Evolutionary conservation across 106 monocot species (phyloP), one percentile per base, ranked within the genome.

Genomic region (Dioscorea alata): DNA sequence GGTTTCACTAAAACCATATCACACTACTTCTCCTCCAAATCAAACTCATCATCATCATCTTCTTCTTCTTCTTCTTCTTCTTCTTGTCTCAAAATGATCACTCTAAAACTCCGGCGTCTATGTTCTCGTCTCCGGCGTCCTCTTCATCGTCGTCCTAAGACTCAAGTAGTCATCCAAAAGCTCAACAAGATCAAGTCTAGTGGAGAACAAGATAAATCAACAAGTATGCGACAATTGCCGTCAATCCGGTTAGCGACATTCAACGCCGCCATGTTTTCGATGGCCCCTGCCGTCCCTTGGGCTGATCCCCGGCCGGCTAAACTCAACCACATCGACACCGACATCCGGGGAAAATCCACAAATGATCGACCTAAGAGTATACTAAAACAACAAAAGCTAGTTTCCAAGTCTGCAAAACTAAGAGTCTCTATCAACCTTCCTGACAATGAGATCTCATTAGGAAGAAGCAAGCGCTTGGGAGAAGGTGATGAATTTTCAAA

Each of bases 181-280:
- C 28, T 67, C 67, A 22, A 24, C 23, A 21, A 49, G 16, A 9
- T 13, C 12, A 48, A 49, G 20, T 51, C 67, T 6, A 52, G 52
- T 18, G 63, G 16, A 34, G 18, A 4, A 32, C 32, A 16, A 32
- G 28, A 8, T 17, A 12, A 28, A 32, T 13, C 0, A 35, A 7
- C 12, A 63, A 63, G 4, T 4, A 34, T 4, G 4, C 19, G 63
- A 16, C 22, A 42, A 10, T 25, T 15, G 2, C 18, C 6, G 15
- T 23, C 14, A n/a, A 23, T 89, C 32, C 80, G 92, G 4, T 42
- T 95, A 18, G 91, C 91, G 7, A 88, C 94, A 1, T 95, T 95
- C 88, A 86, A 91, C 79, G 94, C 83, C 6, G 88, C 86, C 65
- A 81, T 95, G 83, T 95, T 95, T 75, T 88, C 94, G 59, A 86